Base-by-base conservation (phyloP, 129 eudicot species). In the Chrysanthemum seticuspe region DNA sequence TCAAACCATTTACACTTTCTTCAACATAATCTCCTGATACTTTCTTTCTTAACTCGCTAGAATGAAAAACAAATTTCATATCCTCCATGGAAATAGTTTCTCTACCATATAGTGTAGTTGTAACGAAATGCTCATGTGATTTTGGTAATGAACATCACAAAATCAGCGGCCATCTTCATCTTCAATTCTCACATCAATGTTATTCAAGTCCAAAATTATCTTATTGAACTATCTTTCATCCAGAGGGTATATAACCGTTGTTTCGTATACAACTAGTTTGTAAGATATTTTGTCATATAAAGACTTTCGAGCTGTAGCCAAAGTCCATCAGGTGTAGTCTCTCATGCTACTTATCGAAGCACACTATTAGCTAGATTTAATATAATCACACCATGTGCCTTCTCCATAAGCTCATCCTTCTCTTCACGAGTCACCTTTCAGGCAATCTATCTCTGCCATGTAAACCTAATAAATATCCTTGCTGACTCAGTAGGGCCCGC, bases 161-260 rank as follows among this genome's bases (percentile, higher is more conserved):
- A 57, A 57, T 57, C 62, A 57, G 10, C 31, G 62, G 9, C 31
- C 21, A 29, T 57, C 62, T 57, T 57, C 62, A 57, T 57, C 31
- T 1, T 57, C 4, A 57, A 57, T 57, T 57, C 21, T 57, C 31
- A 57, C 29, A 57, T 65, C 36, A 44, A 45, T 65, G 19, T 65
- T 65, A 7, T 65, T 21, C 5, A 48, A 21, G 21, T 67, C 72
- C 16, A 67, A 19, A 4, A 67, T 23, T 1, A 67, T 3, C 45
- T 67, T 49, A 14, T 49, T 19, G 7, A 49, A 67, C 18, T 67
- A 11, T 18, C 9, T 3, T 23, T 2, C 50, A 67, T 67, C 14
- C 19, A 10, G 9, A 67, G 14, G 4, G 45, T 67, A 10, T 67
- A 67, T 36, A 67, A 10, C 44, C 19, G 27, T 7, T 49, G 53